A percentile compares a stretch with the other conserved stretches of the same genome.
Evolutionary conservation across 2,329 filamentous ascomycete genomes (phyloP).

Genomic region (Monosporascus sp.): DNA sequence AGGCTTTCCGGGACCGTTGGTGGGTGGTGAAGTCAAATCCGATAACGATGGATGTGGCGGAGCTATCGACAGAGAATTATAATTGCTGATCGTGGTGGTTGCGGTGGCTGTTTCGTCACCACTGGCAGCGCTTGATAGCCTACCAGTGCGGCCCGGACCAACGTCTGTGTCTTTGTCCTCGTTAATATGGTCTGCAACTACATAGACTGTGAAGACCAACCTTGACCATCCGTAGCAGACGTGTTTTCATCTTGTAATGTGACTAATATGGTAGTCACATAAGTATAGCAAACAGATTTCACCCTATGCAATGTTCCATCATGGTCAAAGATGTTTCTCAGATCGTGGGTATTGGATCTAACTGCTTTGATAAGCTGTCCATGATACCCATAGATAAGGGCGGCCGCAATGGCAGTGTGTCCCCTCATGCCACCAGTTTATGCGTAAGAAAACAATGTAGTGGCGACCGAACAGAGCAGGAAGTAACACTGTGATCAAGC

Average conservation of each 20-base stretch:
- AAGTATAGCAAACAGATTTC: constrained; percentile 12
- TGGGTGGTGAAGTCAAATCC: too few relatives aligned
- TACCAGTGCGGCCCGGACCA: too few relatives aligned
- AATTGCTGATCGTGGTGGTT: too few relatives aligned
- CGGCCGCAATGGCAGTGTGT: background rate
- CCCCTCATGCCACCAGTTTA: background rate
- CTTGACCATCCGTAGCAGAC: background rate
- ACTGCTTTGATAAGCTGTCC: background rate
- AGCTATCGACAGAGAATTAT: too few relatives aligned
- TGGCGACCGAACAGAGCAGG: background rate
- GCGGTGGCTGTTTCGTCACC: too few relatives aligned
- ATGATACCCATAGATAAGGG: background rate
- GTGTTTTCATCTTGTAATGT: background rate
- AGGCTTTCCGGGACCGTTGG: too few relatives aligned
- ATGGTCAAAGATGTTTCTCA: background rate
- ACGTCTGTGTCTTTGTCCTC: too few relatives aligned
- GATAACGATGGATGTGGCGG: too few relatives aligned
- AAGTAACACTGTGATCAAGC: background rate
- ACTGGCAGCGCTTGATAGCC: too few relatives aligned
- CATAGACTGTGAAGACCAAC: too few relatives aligned
- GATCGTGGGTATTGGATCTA: background rate
- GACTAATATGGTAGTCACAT: constrained; percentile 12
- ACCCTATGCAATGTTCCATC: background rate
- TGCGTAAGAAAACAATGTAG: background rate
- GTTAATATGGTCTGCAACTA: background rate